Conservation (phyloP, 805 yeast genomes). For the Starmera quercuum region DNA sequence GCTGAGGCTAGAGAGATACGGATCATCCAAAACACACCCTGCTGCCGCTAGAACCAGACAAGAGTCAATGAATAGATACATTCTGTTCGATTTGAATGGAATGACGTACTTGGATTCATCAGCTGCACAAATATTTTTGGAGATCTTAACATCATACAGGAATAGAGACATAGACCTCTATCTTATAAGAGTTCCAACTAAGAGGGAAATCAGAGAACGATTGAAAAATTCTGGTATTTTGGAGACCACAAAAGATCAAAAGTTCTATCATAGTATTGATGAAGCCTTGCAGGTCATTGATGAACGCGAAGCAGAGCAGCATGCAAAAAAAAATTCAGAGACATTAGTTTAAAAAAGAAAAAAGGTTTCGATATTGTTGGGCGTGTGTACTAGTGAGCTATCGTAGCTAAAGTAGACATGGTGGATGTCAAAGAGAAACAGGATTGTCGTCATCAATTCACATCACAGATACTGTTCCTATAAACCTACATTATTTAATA, state of each 20-base stretch:
- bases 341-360: too few species aligned
- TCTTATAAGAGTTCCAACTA: slow-evolving; percentile 52
- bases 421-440: too few species aligned
- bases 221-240: slow-evolving; percentile 50
- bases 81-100: slow-evolving; percentile 75
- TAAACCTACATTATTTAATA: too few species aligned
- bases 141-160: slow-evolving; percentile 51
- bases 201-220: slow-evolving; percentile 36
- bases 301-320: slow-evolving; percentile 2
- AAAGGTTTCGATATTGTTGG: too few species aligned
- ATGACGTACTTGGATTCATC: slow-evolving; percentile 76
- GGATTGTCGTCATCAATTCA: too few species aligned
- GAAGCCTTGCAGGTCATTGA: slow-evolving; percentile 17
- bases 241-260: slow-evolving; percentile 20
- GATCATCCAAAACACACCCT: slow-evolving; percentile 71
- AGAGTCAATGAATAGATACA: slow-evolving; percentile 39
- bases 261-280: slow-evolving; percentile 14
- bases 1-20: slow-evolving; percentile 65
- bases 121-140: slow-evolving; percentile 65
- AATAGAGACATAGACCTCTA: slow-evolving; percentile 47
- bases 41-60: slow-evolving; percentile 50
- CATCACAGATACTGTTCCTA: too few species aligned
- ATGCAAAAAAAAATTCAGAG: too few species aligned
- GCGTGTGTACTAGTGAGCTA: too few species aligned
- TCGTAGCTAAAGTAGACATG: too few species aligned